phyloP scores from a whole-genome alignment of 1,139 yeast genomes.

The Debaryomyces singareniensis region DNA sequence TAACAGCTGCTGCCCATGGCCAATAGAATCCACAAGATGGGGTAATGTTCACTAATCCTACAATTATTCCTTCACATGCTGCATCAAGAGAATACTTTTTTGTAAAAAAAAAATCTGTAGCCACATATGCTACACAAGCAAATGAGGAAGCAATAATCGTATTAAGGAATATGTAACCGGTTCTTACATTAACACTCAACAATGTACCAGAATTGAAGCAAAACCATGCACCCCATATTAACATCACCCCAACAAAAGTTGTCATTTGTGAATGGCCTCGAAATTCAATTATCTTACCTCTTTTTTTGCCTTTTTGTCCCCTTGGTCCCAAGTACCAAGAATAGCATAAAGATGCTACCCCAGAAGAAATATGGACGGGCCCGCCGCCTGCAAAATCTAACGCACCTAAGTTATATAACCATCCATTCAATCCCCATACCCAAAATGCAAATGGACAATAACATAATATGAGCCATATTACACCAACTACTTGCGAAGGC shows the following conservation, averaged over 20 bases:
- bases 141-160: constrained; percentile 43
- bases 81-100: constrained; percentile 39
- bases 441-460: constrained; percentile 42
- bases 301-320: constrained; percentile 24
- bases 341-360: constrained; percentile 36
- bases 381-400: constrained; percentile 48
- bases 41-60: constrained; percentile 45
- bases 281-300: constrained; percentile 17
- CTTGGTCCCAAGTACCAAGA: constrained; percentile 27
- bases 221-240: constrained; percentile 49
- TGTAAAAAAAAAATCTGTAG: constrained; percentile 26
- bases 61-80: constrained; percentile 44
- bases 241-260: constrained; percentile 40
- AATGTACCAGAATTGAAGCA: constrained; percentile 48
- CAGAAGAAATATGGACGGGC: constrained; percentile 43
- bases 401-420: constrained; percentile 35
- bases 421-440: constrained; percentile 41
- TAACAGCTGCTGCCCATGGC: constrained; percentile 44
- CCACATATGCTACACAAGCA: constrained; percentile 31
- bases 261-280: constrained; percentile 35
- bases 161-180: constrained; percentile 42
- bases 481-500: constrained; percentile 35
- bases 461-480: constrained; percentile 34
- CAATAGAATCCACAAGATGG: constrained; percentile 47
- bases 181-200: constrained; percentile 36